Evolutionary conservation across 73 alveolate genomes (phyloP).

Genomic region (Symbiodinium pilosum): DNA sequence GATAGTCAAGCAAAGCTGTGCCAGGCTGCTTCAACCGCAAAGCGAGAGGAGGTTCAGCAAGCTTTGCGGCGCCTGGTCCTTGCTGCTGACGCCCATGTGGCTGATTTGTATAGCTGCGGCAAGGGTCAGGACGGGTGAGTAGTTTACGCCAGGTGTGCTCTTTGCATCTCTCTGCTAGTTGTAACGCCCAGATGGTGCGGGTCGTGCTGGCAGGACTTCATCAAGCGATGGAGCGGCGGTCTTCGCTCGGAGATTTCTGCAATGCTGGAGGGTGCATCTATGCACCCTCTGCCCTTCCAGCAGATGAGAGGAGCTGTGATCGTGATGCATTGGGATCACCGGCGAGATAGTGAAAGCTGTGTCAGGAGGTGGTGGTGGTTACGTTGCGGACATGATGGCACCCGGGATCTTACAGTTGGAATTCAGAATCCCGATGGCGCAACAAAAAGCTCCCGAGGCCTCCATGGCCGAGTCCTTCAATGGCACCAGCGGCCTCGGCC

Average conservation of each 20-base stretch:
- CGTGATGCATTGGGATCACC: background rate
- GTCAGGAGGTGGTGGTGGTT: slow-evolving; percentile 92
- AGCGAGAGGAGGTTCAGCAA: slow-evolving; percentile 42
- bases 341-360: background rate
- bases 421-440: background rate
- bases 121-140: slow-evolving; percentile 84
- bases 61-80: slow-evolving; percentile 77
- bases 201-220: slow-evolving; percentile 65
- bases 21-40: slow-evolving; percentile 47
- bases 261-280: slow-evolving; percentile 72
- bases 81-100: slow-evolving; percentile 94
- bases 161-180: no score
- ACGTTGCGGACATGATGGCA: slow-evolving; percentile 93
- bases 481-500: background rate
- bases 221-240: slow-evolving; percentile 73
- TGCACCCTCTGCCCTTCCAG: slow-evolving; percentile 95
- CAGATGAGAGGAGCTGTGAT: slow-evolving; percentile 53
- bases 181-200: no score
- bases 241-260: slow-evolving; percentile 50
- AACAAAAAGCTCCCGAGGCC: slow-evolving; percentile 20
- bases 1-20: no score
- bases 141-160: no score
- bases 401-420: background rate
- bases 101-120: slow-evolving; percentile 54
- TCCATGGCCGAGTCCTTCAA: slow-evolving; percentile 20